These are phyloP conservation scores for Ceratobasidium sp. DNA, from an alignment of 1,284 basidiomycete genomes.

Conservation along the genomic window DNA sequence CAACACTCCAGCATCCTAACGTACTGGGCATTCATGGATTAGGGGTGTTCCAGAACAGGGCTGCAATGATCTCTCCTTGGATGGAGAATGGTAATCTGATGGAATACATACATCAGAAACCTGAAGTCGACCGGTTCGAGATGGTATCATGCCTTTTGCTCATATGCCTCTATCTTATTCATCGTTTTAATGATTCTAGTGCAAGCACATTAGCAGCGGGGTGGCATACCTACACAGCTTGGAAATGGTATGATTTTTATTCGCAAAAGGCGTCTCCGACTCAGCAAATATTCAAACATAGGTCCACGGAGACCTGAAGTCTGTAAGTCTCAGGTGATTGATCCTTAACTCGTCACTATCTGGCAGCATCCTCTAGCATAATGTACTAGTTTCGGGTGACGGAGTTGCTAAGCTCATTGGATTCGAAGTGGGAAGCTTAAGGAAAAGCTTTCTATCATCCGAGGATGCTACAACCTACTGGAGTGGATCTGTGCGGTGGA, in stretches of 20 bases:
- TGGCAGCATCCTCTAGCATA: not conserved
- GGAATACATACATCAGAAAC: not conserved
- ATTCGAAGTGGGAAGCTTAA: not conserved
- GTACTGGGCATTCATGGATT: not conserved
- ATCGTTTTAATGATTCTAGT: not conserved
- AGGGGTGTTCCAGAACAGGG: not conserved
- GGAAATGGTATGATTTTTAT: not conserved
- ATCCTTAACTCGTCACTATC: no score
- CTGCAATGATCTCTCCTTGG: slow-evolving; percentile 7
- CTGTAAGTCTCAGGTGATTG: not conserved
- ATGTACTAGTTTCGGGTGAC: not conserved
- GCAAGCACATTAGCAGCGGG: not conserved
- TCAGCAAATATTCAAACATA: not conserved
- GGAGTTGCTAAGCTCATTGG: not conserved
- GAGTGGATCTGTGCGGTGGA: slow-evolving; percentile 5
- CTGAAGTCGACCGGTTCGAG: not conserved
- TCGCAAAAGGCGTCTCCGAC: not conserved
- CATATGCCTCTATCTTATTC: no score
- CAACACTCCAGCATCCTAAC: slow-evolving; percentile 11
- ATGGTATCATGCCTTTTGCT: not conserved
- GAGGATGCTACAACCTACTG: not conserved
- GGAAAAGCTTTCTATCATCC: not conserved
- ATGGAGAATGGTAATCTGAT: not conserved
- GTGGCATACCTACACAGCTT: not conserved
- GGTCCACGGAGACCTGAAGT: slow-evolving; percentile 5